Evolutionary conservation across 2,329 filamentous ascomycete species (phyloP), one percentile per base, ranked within the genome.

Genomic region (Fusarium phyllophilum): DNA sequence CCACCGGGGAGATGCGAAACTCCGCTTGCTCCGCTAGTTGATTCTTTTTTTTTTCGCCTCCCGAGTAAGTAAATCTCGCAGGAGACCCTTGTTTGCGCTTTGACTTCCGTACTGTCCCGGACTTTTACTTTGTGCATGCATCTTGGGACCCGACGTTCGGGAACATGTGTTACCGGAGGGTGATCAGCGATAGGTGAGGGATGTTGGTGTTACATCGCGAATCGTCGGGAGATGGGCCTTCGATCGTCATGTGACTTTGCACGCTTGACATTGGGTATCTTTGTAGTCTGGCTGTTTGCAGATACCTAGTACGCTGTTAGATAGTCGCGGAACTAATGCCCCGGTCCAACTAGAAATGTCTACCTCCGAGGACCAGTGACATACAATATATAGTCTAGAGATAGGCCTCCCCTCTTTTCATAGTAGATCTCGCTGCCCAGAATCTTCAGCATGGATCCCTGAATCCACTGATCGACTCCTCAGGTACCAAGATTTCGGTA

Each of bases 51-150:
- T 51, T 29, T 38, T 31, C 17, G 29, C 20, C n/a, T 26, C 18
- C 44, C 31, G 45, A 14, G 10, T 3, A 49, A 45, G 42, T 33
- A 60, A 61, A 63, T 61, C 54, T 48, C 42, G 17, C n/a, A 33
- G n/a, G 8, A 17, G 20, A 17, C 9, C 61, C 61, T 29, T 55
- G 33, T 5, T 24, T 26, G 10, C 63, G 63, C 63, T 65, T 48
- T 34, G 60, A 41, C 41, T 65, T 65, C 48, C 60, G 60, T 36
- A 3, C 1, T 20, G 41, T 48, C 63, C 60, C 46, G 63, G 63
- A 41, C 46, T 52, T 31, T 14, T 10, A 34, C 60, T 52, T n/a
- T 29, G 8, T 39, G 24, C 26, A 26, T 8, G 38, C 20, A 46
- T 66, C 48, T 41, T 42, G 20, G n/a, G 18, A 46, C 51, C 60